These are phyloP conservation scores for Arxiozyma telluris DNA, from an alignment of 1,139 yeast species.

Conservation along the genomic window DNA sequence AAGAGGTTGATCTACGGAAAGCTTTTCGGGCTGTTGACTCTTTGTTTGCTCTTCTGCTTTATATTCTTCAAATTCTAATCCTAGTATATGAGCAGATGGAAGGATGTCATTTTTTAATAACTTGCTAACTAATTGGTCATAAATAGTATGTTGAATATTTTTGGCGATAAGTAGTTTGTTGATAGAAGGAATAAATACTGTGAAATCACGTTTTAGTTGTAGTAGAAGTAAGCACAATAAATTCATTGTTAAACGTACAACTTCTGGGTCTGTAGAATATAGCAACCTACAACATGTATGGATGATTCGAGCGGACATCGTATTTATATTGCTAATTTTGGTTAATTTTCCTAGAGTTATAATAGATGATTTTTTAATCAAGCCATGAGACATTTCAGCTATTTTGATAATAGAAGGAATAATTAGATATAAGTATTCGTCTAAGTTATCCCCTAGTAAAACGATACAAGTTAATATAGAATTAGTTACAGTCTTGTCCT, in stretches of 20 bases:
- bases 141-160: conserved; percentile 60
- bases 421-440: conserved; percentile 78
- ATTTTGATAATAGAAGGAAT: conserved; percentile 75
- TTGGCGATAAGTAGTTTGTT: conserved; percentile 58
- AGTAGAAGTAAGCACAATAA: conserved; percentile 70
- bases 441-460: conserved; percentile 77
- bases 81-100: conserved; percentile 67
- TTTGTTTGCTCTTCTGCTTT: conserved; percentile 48
- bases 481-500: conserved; percentile 55
- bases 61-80: conserved; percentile 61
- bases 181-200: conserved; percentile 80
- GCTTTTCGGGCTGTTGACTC: conserved; percentile 66
- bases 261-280: conserved; percentile 46
- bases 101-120: conserved; percentile 80
- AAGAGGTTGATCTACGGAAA: conserved; percentile 44
- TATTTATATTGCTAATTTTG: conserved; percentile 61
- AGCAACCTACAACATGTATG: conserved; percentile 78
- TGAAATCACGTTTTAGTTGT: conserved; percentile 76
- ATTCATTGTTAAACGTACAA: conserved; percentile 58
- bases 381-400: conserved; percentile 58
- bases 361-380: conserved; percentile 64
- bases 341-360: conserved; percentile 79
- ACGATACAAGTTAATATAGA: conserved; percentile 78
- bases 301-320: conserved; percentile 83
- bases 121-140: conserved; percentile 73